Conservation (phyloP, 805 yeast genomes). For the Nakazawaea sp. region DNA sequence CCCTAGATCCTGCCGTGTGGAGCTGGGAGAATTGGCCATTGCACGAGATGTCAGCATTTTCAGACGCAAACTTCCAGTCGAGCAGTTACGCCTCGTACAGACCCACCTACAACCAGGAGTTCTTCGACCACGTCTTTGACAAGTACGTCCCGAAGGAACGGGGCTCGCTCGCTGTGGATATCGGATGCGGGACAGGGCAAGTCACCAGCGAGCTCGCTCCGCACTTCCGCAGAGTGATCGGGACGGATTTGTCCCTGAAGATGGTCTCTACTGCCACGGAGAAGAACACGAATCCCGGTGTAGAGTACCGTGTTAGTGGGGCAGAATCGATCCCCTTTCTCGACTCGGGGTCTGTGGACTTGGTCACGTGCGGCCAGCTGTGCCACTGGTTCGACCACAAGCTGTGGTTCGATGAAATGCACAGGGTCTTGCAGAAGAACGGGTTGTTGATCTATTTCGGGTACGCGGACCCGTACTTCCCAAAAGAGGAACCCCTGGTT, state of each 20-base stretch:
- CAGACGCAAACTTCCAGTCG: conserved; percentile 45
- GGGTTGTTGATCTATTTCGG: conserved; percentile 68
- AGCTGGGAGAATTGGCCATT: conserved; percentile 1
- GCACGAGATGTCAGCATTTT: conserved; percentile 56
- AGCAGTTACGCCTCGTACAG: conserved; percentile 48
- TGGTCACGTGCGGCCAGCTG: conserved; percentile 77
- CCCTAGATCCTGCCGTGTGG: neutral
- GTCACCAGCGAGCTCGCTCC: conserved; percentile 40
- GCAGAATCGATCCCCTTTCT: conserved; percentile 24
- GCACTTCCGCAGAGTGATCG: conserved; percentile 30
- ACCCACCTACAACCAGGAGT: conserved; percentile 55
- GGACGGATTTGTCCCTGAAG: conserved; percentile 38
- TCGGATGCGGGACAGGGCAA: conserved; percentile 80
- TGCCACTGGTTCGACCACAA: conserved; percentile 66
- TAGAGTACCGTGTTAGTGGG: conserved; percentile 13
- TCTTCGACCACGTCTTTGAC: conserved; percentile 33
- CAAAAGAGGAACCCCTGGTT: conserved; percentile 43
- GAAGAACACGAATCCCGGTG: conserved; percentile 18
- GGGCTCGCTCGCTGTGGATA: conserved; percentile 44
- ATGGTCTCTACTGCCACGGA: conserved; percentile 39
- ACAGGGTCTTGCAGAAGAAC: conserved; percentile 28
- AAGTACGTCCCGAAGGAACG: conserved; percentile 31
- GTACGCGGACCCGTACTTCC: conserved; percentile 62
- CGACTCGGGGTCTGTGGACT: conserved; percentile 33
- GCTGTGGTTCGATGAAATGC: conserved; percentile 22